These are phyloP conservation scores for Aspergillus homomorphus DNA, from an alignment of 495 filamentous ascomycete genomes.

Conservation along the genomic window DNA sequence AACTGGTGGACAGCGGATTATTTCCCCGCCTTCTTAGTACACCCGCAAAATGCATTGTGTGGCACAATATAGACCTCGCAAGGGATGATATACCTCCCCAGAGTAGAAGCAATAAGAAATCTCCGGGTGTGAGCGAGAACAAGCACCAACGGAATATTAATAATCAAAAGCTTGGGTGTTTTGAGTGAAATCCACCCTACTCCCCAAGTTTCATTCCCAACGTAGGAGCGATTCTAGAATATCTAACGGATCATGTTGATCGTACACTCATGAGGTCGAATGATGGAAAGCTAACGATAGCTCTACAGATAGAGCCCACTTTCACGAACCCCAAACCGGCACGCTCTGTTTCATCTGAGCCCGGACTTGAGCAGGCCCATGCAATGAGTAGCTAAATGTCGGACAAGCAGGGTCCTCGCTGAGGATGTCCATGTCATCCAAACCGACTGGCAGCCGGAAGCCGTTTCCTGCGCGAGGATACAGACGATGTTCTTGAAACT, in stretches of 20 bases:
- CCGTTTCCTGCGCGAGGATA: slow-evolving; percentile 66
- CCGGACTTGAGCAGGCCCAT: slow-evolving; percentile 21
- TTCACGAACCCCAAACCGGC: slow-evolving; percentile 11
- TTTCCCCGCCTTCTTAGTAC: not conserved
- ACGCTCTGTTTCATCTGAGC: slow-evolving; percentile 8
- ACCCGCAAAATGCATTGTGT: slow-evolving; percentile 7
- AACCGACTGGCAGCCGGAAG: slow-evolving; percentile 31
- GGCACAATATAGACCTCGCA: not conserved
- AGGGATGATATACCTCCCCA: not conserved
- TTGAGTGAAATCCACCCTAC: not conserved
- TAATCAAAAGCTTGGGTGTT: not conserved
- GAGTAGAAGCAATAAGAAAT: not conserved
- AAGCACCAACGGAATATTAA: not conserved
- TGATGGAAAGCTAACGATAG: not conserved
- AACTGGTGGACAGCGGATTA: slow-evolving; percentile 20
- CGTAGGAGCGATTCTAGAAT: not conserved
- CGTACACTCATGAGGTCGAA: not conserved
- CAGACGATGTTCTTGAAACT: slow-evolving; percentile 50
- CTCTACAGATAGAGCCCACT: not conserved
- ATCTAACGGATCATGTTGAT: not conserved
- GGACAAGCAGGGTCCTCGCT: slow-evolving; percentile 39
- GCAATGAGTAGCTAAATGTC: slow-evolving; percentile 45
- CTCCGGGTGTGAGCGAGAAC: not conserved
- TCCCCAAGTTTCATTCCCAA: not conserved
- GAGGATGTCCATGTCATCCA: slow-evolving; percentile 41